phyloP scores from a whole-genome alignment of 2,329 filamentous ascomycete species.

The Apiospora sp. region DNA sequence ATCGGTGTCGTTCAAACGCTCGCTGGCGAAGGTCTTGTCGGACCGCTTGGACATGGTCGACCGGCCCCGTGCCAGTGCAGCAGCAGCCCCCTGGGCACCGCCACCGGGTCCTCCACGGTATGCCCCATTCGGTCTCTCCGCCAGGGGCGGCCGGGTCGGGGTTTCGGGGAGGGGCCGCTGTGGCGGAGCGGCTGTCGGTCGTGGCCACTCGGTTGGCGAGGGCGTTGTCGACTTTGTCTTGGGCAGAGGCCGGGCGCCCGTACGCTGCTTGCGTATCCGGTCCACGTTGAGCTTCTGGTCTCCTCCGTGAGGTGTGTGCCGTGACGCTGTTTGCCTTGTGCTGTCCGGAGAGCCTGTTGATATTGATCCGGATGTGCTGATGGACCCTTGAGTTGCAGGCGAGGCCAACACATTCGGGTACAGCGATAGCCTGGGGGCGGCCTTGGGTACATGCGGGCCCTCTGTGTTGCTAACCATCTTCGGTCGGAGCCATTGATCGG shows the following conservation, averaged over 20 bases:
- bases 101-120: not conserved
- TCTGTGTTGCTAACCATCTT: not conserved
- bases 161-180: slow-evolving; percentile 26
- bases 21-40: slow-evolving; percentile 22
- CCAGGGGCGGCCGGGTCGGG: slow-evolving; percentile 24
- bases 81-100: too few relatives aligned
- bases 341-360: not conserved
- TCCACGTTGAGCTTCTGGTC: not conserved
- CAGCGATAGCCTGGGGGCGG: not conserved
- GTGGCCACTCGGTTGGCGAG: slow-evolving; percentile 21
- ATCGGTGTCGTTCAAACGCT: slow-evolving; percentile 20
- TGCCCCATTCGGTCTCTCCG: slow-evolving; percentile 23
- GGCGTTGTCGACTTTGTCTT: not conserved
- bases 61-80: not conserved
- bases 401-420: not conserved
- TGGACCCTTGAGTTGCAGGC: slow-evolving; percentile 6
- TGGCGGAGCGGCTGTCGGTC: not conserved
- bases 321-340: not conserved
- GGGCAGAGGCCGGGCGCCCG: not conserved
- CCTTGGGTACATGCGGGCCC: not conserved
- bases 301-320: not conserved
- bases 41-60: slow-evolving; percentile 18
- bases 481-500: slow-evolving; percentile 11
- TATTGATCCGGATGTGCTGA: not conserved
- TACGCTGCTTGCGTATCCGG: slow-evolving; percentile 13